Evolutionary conservation across 75 land plant species (phyloP), one percentile per base, ranked within the genome.

Genomic region (Cupressus sempervirens): DNA sequence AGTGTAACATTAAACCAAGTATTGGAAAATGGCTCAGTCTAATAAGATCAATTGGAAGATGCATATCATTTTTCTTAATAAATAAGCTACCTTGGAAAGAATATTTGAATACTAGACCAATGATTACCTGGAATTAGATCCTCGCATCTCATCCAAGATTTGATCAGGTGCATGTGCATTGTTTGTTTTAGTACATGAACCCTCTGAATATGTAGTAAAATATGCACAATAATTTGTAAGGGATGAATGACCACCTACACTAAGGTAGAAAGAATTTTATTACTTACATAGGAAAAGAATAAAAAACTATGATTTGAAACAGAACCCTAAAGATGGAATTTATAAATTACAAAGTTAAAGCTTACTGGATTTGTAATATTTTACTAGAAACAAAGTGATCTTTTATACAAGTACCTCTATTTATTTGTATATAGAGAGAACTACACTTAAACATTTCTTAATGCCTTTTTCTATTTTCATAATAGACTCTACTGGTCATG

Each of bases 101-200:
- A 43, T 20, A 62, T 62, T 23, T 62, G 67, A 62, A 62, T 62
- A 7, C 67, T 6, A 26, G 67, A 62, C 74, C 14, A 84, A 83
- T 62, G 89, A 18, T 53, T 48, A 89, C 99, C 99, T 94, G 1
- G 99, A 98, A 65, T 90, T 91, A 74, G 89, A 88, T 48, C 98
- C 99, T 38, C 99, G 91, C 80, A 93, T 90, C 88, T 98, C 99
- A 62, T 98, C 99, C 81, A 98, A 88, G 98, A 98, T 98, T 83
- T 93, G 86, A 89, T 98, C 99, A 82, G 99, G 99, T 54, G 94
- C 88, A 9, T 98, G 90, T 79, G 99, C 99, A 93, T 95, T 96
- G 86, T 94, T 94, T 30, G 88, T 85, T 70, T 98, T 98, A 53
- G 89, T 90, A 62, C 91, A 90, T 32, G 91, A 90, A 30, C 91